Evolutionary conservation across 306 rosid genomes (phyloP), one percentile per base, ranked within the genome.

Genomic region (Amphicarpaea edgeworthii): DNA sequence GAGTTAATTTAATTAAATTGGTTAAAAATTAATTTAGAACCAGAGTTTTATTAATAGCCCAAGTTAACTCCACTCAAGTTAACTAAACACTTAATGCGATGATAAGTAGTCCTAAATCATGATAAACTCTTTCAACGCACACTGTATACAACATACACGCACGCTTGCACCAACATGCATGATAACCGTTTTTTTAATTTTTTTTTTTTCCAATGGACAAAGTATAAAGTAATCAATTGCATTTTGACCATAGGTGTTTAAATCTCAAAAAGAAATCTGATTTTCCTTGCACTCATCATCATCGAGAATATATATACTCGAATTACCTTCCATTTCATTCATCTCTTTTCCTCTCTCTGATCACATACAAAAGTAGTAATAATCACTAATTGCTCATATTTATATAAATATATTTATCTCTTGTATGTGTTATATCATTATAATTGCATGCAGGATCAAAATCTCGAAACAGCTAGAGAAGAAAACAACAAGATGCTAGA

Each of bases 381-480:
- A 58, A 4, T 2, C 19, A 28, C 42, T 58, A n/a, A n/a, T 12
- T 1, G 32, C 19, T 58, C 0, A 6, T 55, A 21, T 59, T 49
- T 28, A 28, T 28, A 11, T 6, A 16, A 37, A 9, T 51, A 51
- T 8, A 5, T 0, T 20, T 20, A 6, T 10, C 60, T 58, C 55
- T 5, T 6, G 7, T 16, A 12, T 67, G 12, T 8, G 34, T 8
- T 24, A 41, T 68, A 8, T 16, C 17, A 20, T 41, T 8, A 37
- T n/a, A n/a, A n/a, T 59, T 15, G 34, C 42, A 59, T 76, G 81
- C 68, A 66, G 73, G 66, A 76, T 51, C 55, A 64, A 64, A 51
- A 76, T 19, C 30, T 64, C 0, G 65, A 65, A 51, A 38, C 80
- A 64, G 50, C 42, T 12, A 49, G 32, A 14, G 49, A 23, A 26